Percentiles rank a stretch among this genome's conserved stretches.
phyloP scores from a whole-genome alignment of 2,329 filamentous ascomycete genomes.

The Claviceps quebecensis region DNA sequence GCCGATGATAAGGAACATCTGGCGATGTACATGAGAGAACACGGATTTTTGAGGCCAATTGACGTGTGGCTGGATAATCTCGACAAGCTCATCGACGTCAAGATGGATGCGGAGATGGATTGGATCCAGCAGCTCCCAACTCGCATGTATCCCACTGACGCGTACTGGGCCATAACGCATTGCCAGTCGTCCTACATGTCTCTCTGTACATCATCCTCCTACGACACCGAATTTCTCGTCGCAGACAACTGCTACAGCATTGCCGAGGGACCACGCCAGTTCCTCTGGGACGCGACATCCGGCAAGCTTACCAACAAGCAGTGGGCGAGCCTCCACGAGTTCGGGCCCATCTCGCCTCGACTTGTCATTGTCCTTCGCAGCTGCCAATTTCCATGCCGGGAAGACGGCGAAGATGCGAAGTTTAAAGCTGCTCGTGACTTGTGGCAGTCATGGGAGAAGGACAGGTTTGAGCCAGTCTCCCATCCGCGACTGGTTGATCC shows the following conservation, averaged over 20 bases:
- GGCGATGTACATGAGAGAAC: not conserved
- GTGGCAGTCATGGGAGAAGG: not conserved
- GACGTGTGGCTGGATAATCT: not conserved
- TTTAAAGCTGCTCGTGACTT: not conserved
- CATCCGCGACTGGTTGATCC: not conserved
- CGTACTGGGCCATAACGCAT: not conserved
- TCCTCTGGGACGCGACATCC: not conserved
- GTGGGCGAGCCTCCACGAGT: not conserved
- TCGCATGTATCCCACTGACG: not conserved
- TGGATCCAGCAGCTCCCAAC: not conserved
- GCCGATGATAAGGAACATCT: not conserved
- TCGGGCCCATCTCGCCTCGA: not conserved
- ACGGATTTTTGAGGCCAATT: not conserved
- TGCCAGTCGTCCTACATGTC: not conserved
- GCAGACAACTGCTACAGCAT: not conserved
- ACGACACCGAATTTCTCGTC: not conserved
- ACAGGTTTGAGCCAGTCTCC: not conserved
- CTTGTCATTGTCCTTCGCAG: not conserved
- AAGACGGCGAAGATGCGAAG: not conserved
- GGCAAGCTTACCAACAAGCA: not conserved
- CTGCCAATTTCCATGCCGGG: not conserved
- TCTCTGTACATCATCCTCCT: not conserved
- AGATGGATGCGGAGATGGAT: not conserved
- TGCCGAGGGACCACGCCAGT: not conserved
- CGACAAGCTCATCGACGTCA: not conserved